Evolutionary conservation across 495 filamentous ascomycete genomes (phyloP).

Genomic region (Trichocladium antarcticum): DNA sequence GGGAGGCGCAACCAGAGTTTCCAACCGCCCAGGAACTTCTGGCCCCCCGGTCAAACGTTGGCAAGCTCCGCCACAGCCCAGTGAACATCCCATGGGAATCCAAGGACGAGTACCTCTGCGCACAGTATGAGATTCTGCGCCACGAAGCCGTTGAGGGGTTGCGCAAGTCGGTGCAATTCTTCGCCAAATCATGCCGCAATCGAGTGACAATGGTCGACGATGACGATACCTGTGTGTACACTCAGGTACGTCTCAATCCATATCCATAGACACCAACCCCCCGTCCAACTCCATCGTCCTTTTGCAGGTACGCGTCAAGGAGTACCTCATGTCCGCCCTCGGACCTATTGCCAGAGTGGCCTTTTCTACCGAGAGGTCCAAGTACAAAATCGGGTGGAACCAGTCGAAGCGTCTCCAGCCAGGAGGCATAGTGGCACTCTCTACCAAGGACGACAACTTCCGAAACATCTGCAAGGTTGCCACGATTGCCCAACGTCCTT

Average conservation of each 20-base stretch:
- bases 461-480: slow-evolving; percentile 56
- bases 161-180: slow-evolving; percentile 43
- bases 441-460: slow-evolving; percentile 54
- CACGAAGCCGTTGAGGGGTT: slow-evolving; percentile 52
- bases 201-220: slow-evolving; percentile 41
- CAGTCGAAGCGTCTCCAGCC: slow-evolving; percentile 61
- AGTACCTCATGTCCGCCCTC: slow-evolving; percentile 47
- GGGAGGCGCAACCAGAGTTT: slow-evolving; percentile 36
- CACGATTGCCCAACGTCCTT: slow-evolving; percentile 58
- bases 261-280: no score
- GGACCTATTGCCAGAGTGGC: slow-evolving; percentile 57
- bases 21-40: slow-evolving; percentile 32
- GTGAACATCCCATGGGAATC: slow-evolving; percentile 31
- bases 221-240: slow-evolving; percentile 55
- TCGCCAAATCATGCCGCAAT: slow-evolving; percentile 29
- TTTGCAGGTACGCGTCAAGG: slow-evolving; percentile 52
- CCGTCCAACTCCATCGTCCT: no score
- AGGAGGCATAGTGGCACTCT: slow-evolving; percentile 61
- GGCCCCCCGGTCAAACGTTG: slow-evolving; percentile 26
- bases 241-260: slow-evolving; percentile 43
- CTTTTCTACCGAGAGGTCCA: slow-evolving; percentile 58
- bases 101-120: slow-evolving; percentile 45
- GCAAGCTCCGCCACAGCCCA: slow-evolving; percentile 28
- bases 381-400: slow-evolving; percentile 63
- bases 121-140: slow-evolving; percentile 56